Conservation (phyloP, 2,329 filamentous ascomycete species). For the Emmonsiellopsis sp. region DNA sequence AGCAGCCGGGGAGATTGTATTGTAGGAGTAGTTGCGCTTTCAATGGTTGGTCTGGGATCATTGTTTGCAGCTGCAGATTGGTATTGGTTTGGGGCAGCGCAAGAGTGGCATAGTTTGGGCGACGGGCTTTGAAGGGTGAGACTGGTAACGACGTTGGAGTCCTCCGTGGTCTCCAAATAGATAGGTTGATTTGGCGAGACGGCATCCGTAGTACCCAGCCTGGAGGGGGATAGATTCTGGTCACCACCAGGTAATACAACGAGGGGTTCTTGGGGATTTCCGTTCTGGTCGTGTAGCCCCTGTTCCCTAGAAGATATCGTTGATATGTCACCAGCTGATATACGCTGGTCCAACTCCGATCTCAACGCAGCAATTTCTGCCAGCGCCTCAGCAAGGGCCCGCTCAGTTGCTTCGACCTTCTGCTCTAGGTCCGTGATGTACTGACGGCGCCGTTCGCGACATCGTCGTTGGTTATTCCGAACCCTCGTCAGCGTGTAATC, state of each 20-base stretch:
- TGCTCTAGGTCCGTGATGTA: constrained; percentile 15
- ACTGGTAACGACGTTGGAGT: too few relatives aligned
- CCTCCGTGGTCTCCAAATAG: too few relatives aligned
- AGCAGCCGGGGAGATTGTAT: neutral
- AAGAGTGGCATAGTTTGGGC: too few relatives aligned
- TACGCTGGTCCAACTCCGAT: neutral
- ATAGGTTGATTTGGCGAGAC: too few relatives aligned
- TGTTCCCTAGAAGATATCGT: neutral
- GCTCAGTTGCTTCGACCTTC: constrained; percentile 12
- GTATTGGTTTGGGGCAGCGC: too few relatives aligned
- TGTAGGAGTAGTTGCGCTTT: too few relatives aligned
- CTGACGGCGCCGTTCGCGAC: constrained; percentile 14
- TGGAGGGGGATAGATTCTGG: neutral
- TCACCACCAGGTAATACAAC: neutral
- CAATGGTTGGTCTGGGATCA: too few relatives aligned
- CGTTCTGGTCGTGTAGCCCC: neutral
- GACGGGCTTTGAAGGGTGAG: too few relatives aligned
- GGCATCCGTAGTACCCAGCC: neutral
- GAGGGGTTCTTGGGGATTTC: neutral
- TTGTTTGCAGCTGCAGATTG: too few relatives aligned
- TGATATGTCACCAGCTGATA: neutral
- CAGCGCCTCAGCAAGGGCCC: neutral
- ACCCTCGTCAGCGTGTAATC: constrained; percentile 8
- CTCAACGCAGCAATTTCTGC: neutral
- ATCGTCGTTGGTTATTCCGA: constrained; percentile 17